Conservation (phyloP, 306 rosid species). For the Glycine soja region DNA sequence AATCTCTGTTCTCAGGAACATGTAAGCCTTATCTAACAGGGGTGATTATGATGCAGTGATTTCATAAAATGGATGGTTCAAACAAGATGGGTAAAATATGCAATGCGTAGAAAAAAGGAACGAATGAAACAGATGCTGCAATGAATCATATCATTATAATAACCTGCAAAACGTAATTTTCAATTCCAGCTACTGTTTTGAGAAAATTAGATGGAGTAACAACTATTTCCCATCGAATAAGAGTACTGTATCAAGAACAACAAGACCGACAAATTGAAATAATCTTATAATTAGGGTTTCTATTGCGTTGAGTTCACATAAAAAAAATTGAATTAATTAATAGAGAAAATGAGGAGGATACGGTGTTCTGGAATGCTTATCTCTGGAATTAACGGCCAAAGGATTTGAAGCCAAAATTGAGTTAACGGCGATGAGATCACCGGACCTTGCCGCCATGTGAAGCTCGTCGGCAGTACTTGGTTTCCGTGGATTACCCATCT, state of each 20-base stretch:
- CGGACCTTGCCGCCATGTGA: constrained; percentile 87
- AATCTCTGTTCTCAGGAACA: background rate
- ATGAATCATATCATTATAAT: background rate
- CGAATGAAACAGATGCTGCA: background rate
- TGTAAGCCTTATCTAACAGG: background rate
- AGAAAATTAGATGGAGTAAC: constrained; percentile 17
- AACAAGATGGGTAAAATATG: too few species aligned
- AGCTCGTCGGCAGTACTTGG: constrained; percentile 61
- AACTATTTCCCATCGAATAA: background rate
- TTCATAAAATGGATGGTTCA: too few species aligned
- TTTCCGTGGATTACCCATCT: constrained; percentile 63
- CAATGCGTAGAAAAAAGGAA: background rate
- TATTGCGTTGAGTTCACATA: background rate
- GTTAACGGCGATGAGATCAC: constrained; percentile 68
- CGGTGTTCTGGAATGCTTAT: constrained; percentile 96
- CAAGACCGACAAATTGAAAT: too few species aligned
- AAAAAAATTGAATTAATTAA: background rate
- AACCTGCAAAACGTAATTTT: too few species aligned
- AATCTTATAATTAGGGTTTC: constrained; percentile 38
- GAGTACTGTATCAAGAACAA: background rate
- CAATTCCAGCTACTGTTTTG: too few species aligned
- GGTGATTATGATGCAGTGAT: too few species aligned
- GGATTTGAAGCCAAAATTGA: constrained; percentile 69
- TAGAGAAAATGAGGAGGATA: constrained; percentile 58
- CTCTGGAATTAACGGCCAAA: constrained; percentile 78